Base-by-base conservation (phyloP, 371 early-diverging fungal species). In the Mortierella sp. region DNA sequence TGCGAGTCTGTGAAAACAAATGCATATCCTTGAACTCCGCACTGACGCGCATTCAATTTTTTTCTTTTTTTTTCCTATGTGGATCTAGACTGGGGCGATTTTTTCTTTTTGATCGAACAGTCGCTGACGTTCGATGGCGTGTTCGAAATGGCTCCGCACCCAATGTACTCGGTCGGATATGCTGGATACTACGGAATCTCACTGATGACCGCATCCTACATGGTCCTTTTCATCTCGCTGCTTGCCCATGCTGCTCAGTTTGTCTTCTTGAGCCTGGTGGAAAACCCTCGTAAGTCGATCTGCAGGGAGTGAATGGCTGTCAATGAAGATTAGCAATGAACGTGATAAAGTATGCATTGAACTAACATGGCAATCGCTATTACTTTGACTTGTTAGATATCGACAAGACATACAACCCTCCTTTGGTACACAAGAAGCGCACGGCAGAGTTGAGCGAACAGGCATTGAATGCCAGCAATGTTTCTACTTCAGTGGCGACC, bases 151-250 rank as follows among this genome's bases (percentile, higher is more conserved):
- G 97, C 97, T 0, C 98, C 98, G 31, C 99, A 99, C 79, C 99
- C 99, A 2, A 98, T 98, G 98, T 99, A 99, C 86, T 97, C 97
- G 13, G 94, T 99, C 44, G 99, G 99, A 0, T 99, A 98, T 79
- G 92, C 94, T 52, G 98, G 98, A 10, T 98, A 96, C 86, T 99
- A 99, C 85, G 99, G 97, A 34, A 87, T 95, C 5, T 95, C 97
- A 10, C 81, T 99, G 50, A 91, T 96, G 77, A 92, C 91, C 48
- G 95, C 93, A 40, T 93, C 93, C 70, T 96, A 96, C 86, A 93
- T 92, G 48, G 97, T 99, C 5, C 91, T 99, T 37, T 97, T 94
- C 78, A 94, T 93, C 61, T 94, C 95, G 52, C 88, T 99, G 70
- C 92, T 93, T 43, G 97, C 97, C 7, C 99, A 99, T 83, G 91